Conservation (phyloP, 495 filamentous ascomycete genomes). For the Parathielavia appendiculata region DNA sequence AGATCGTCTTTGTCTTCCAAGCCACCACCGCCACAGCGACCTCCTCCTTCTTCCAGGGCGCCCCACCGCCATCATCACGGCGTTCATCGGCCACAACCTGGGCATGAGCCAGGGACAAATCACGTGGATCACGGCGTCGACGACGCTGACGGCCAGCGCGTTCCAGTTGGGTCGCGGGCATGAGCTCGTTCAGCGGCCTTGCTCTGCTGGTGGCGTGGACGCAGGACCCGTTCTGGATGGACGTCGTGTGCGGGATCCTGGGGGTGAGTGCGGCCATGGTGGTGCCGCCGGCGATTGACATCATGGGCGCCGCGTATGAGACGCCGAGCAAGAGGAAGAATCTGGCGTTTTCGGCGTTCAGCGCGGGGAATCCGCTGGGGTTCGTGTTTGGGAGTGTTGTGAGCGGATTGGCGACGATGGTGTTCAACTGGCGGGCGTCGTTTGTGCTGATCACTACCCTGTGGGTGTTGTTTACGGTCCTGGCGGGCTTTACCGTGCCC, state of each 20-base stretch:
- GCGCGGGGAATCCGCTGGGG: constrained; percentile 64
- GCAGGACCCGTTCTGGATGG: constrained; percentile 56
- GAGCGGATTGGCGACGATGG: constrained; percentile 55
- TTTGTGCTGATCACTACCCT: constrained; percentile 60
- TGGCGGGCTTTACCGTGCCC: constrained; percentile 61
- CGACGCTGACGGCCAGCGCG: constrained; percentile 57
- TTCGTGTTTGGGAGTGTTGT: constrained; percentile 65
- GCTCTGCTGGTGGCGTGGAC: constrained; percentile 57
- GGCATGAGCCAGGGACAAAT: constrained; percentile 64
- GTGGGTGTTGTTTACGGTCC: constrained; percentile 52
- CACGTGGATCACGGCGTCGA: constrained; percentile 66
- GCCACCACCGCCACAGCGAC: constrained; percentile 66
- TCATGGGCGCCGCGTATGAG: constrained; percentile 58
- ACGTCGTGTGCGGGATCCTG: constrained; percentile 59
- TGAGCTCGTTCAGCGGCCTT: constrained; percentile 55
- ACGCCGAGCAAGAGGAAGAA: constrained; percentile 63
- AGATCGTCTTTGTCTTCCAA: constrained; percentile 61
- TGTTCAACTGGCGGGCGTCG: constrained; percentile 59
- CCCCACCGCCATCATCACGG: constrained; percentile 57
- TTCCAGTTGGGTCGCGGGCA: constrained; percentile 60
- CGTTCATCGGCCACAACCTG: constrained; percentile 56
- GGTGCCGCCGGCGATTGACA: constrained; percentile 63
- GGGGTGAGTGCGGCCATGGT: constrained; percentile 59
- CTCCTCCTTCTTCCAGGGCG: constrained; percentile 54
- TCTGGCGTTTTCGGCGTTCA: constrained; percentile 64